Evolutionary conservation across 176 grass and related monocot genomes (phyloP).

Genomic region (Calamus simplicifolius): DNA sequence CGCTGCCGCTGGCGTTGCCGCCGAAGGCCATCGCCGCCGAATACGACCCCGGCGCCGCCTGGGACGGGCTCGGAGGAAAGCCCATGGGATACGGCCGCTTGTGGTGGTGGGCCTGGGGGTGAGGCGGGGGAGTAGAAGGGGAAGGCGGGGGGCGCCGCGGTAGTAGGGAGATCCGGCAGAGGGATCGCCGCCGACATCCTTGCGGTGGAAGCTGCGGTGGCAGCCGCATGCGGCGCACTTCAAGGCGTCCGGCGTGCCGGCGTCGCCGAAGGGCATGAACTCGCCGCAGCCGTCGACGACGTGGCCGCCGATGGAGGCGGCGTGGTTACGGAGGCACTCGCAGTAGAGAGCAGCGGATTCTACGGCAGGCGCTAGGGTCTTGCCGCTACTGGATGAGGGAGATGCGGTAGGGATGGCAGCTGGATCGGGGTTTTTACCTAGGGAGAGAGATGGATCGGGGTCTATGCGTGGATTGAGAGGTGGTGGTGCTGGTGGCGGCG

Average conservation of each 20-base stretch:
- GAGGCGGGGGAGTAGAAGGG: conserved; percentile 2
- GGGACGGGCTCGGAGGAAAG: neutral
- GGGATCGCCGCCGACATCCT: conserved; percentile 11
- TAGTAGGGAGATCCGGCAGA: conserved; percentile 2
- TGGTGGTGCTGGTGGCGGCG: neutral
- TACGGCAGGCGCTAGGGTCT: no score
- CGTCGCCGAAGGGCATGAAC: conserved; percentile 46
- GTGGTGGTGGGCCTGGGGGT: neutral
- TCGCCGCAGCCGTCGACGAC: conserved; percentile 68
- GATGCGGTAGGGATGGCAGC: neutral
- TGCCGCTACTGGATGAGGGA: neutral
- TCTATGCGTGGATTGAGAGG: conserved; percentile 9
- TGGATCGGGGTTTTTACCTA: conserved; percentile 9
- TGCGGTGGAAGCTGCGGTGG: conserved; percentile 21
- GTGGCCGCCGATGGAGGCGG: conserved; percentile 39
- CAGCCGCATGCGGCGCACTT: conserved; percentile 17
- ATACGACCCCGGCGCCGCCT: neutral
- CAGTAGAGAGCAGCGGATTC: conserved; percentile 21
- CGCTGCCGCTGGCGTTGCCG: conserved; percentile 14
- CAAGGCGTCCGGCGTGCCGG: conserved; percentile 13
- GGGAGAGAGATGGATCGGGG: neutral
- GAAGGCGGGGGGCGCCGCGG: neutral
- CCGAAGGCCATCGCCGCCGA: conserved; percentile 4
- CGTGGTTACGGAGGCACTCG: conserved; percentile 75
- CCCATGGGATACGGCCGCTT: neutral